These are phyloP conservation scores for Emericellopsis cladophorae DNA, from an alignment of 2,329 filamentous ascomycete genomes.

Conservation along the genomic window DNA sequence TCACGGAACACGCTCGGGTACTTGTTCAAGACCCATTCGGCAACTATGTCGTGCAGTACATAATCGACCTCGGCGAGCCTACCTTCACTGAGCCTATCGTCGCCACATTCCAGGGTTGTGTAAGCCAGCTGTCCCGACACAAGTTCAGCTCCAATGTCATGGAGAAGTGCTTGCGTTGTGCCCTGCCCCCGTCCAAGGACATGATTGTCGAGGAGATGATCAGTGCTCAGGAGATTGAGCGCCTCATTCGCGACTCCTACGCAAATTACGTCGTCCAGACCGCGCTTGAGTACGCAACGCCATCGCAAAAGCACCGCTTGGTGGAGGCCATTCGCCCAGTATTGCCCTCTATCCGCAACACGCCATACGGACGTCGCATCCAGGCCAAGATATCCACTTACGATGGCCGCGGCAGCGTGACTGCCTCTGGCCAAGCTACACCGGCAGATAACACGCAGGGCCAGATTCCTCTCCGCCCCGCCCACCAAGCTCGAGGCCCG, in stretches of 20 bases:
- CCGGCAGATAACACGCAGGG: constrained; percentile 40
- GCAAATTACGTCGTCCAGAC: constrained; percentile 99
- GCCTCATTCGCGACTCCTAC: constrained; percentile 80
- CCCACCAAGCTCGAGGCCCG: not conserved
- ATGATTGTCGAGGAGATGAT: constrained; percentile 78
- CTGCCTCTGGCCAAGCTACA: constrained; percentile 35
- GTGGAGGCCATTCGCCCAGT: constrained; percentile 79
- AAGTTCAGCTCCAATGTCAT: constrained; percentile 99
- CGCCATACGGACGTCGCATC: constrained; percentile 88
- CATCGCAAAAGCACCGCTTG: constrained; percentile 58
- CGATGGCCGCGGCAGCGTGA: constrained; percentile 32
- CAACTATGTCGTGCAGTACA: constrained; percentile 98
- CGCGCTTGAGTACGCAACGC: constrained; percentile 73
- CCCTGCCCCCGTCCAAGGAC: constrained; percentile 60
- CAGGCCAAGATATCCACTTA: constrained; percentile 69
- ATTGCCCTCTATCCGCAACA: constrained; percentile 73
- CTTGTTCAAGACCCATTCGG: constrained; percentile 95
- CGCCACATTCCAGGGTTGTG: constrained; percentile 62
- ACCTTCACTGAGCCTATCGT: constrained; percentile 84
- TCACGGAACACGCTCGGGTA: constrained; percentile 76
- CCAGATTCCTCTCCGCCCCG: constrained; percentile 34
- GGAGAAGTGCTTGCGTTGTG: constrained; percentile 87
- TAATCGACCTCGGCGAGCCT: constrained; percentile 82
- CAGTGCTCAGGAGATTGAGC: constrained; percentile 64
- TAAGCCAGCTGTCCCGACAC: constrained; percentile 69